A percentile compares a stretch with the other conserved stretches of the same genome.
These are phyloP conservation scores for Soucietia sequanensis DNA, from an alignment of 805 yeast species.

Conservation along the genomic window DNA sequence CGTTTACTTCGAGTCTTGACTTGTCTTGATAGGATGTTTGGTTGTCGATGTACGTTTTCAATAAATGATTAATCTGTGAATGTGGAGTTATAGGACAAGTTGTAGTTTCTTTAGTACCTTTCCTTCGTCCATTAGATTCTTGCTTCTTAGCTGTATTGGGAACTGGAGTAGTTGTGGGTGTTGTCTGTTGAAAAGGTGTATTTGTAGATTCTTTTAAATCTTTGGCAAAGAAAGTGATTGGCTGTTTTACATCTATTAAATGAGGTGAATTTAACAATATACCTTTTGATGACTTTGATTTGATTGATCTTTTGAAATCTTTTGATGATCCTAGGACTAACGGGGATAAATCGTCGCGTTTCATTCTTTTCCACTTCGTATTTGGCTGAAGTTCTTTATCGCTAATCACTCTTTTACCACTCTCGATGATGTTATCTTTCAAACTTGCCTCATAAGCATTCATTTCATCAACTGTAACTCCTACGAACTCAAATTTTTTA, in stretches of 20 bases:
- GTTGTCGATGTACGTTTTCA: conserved; percentile 10
- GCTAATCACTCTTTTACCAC: conserved; percentile 5
- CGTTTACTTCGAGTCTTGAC: conserved; percentile 13
- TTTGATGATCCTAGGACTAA: conserved; percentile 44
- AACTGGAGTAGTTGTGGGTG: not conserved
- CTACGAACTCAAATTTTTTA: conserved; percentile 16
- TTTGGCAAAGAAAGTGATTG: conserved; percentile 8
- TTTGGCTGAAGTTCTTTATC: conserved; percentile 1
- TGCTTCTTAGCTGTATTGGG: not conserved
- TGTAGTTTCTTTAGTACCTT: conserved; percentile 1
- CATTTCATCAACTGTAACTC: conserved; percentile 1
- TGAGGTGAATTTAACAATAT: conserved; percentile 49
- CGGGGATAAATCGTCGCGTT: conserved; percentile 1
- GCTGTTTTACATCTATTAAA: conserved; percentile 41
- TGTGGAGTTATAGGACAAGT: conserved; percentile 14
- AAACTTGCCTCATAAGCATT: not conserved
- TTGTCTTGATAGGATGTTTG: conserved; percentile 15
- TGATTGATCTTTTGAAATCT: conserved; percentile 46
- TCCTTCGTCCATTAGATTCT: not conserved
- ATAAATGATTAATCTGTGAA: conserved; percentile 14
- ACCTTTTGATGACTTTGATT: conserved; percentile 49
- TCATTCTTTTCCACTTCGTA: not conserved
- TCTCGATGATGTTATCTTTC: conserved; percentile 10
- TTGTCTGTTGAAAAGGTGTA: too few relatives aligned
- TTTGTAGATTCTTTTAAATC: conserved; percentile 1